Conservation (phyloP, 1,284 basidiomycete genomes). For the Ganoderma multipileum region DNA sequence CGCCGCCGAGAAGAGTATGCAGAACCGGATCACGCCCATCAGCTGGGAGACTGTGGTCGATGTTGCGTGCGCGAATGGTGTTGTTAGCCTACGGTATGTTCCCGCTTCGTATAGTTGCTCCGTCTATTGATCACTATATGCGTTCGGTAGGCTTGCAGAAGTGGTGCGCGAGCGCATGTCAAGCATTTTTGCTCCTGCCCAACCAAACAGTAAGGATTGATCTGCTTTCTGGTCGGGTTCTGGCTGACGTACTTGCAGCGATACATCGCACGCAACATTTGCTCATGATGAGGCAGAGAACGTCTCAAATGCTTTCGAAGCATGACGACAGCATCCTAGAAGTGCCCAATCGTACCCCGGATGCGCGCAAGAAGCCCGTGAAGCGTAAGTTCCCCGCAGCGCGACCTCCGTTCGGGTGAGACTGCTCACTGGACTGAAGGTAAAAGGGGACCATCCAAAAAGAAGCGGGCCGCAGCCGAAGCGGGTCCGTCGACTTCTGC, state of each 20-base stretch:
- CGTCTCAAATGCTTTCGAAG: slow-evolving; percentile 18
- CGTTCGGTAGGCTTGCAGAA: neutral
- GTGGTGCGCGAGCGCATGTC: slow-evolving; percentile 38
- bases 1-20: slow-evolving; percentile 52
- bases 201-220: slow-evolving; percentile 25
- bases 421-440: neutral
- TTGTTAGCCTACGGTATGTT: slow-evolving; percentile 50
- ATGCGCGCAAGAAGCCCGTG: neutral
- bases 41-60: slow-evolving; percentile 58
- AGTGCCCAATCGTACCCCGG: neutral
- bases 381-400: slow-evolving; percentile 23
- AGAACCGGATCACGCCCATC: slow-evolving; percentile 57
- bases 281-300: slow-evolving; percentile 4
- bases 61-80: slow-evolving; percentile 46
- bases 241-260: slow-evolving; percentile 13
- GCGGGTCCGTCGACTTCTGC: neutral
- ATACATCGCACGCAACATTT: slow-evolving; percentile 21
- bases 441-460: slow-evolving; percentile 32
- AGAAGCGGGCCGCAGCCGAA: slow-evolving; percentile 12
- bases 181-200: slow-evolving; percentile 24
- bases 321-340: slow-evolving; percentile 20
- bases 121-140: neutral
- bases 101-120: neutral
- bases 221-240: neutral
- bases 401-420: neutral